Percentiles rank a stretch among this genome's conserved stretches.
phyloP scores from a whole-genome alignment of 176 grass and related monocot species.

The Cymbopogon citratus region DNA sequence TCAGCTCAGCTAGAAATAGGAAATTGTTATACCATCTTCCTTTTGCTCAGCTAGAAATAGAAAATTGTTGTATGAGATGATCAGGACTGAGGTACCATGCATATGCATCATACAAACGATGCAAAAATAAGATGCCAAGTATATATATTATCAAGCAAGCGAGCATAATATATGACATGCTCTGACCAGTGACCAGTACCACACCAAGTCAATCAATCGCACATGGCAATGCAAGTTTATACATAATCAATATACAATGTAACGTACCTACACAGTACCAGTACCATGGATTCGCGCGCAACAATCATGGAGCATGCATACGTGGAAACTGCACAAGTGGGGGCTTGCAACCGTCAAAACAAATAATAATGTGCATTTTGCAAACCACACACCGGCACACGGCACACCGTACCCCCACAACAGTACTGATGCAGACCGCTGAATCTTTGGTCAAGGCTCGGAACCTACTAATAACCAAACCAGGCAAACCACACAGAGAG shows the following conservation, averaged over 20 bases:
- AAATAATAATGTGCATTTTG: background rate
- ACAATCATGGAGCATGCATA: slow-evolving; percentile 3
- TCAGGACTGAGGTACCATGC: background rate
- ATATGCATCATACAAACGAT: background rate
- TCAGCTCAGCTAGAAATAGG: too few species aligned
- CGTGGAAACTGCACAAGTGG: background rate
- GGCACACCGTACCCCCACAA: too few species aligned
- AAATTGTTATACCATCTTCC: too few species aligned
- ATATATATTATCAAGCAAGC: background rate
- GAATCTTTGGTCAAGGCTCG: slow-evolving; percentile 11
- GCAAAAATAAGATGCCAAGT: background rate
- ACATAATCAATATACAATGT: background rate
- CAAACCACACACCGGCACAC: background rate
- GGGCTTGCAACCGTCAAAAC: background rate
- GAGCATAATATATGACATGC: background rate
- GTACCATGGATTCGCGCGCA: background rate
- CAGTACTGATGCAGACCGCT: background rate
- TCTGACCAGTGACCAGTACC: background rate
- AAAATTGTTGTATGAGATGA: too few species aligned
- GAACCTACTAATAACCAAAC: background rate
- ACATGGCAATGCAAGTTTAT: background rate
- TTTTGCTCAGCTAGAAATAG: too few species aligned
- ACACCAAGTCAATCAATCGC: background rate
- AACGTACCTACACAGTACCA: background rate
- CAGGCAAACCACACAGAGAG: background rate